Evolutionary conservation across 1,139 yeast species (phyloP), one percentile per base, ranked within the genome.

Genomic region (Kodamaea sp.): DNA sequence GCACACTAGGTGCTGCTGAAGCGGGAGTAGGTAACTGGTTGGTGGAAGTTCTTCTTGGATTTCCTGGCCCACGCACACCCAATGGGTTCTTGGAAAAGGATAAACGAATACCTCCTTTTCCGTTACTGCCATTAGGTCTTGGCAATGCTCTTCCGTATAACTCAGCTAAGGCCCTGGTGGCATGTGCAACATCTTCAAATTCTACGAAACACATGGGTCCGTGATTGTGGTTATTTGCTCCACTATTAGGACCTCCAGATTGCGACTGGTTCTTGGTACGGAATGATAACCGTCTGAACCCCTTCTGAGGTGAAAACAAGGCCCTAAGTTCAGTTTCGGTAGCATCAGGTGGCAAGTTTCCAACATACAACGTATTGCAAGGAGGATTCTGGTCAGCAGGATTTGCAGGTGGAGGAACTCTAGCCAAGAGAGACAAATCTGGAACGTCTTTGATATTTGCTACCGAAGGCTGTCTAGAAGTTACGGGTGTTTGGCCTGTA

Each of bases 201-300:
- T 92, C 98, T 37, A 92, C 98, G 73, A 92, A 92, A 62, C 98
- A 92, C 97, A 92, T 92, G 35, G 98, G 98, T 2, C 98, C 98
- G 61, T 84, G 94, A 44, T 72, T 71, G 46, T 78, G 83, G 14
- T 52, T 50, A 32, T 57, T 56, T 2, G 57, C 45, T 2, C 38
- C 38, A 20, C 41, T 28, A 15, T 32, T 41, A 19, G 53, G 61
- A 34, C 63, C 61, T 3, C 61, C 53, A 24, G 46, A 61, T 26
- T 61, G 61, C 27, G 78, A 70, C 44, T 67, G 77, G 39, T 67
- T 66, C 55, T 84, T 84, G 15, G 87, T 83, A 47, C 97, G 76
- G 70, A 92, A 92, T 24, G 96, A 86, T 37, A 92, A 72, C 38
- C 98, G 72, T 57, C 95, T 82, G 67, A 92, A 92, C 2, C 98